Evolutionary conservation across 2,329 filamentous ascomycete species (phyloP).

Genomic region (Colletotrichum endophyticum): DNA sequence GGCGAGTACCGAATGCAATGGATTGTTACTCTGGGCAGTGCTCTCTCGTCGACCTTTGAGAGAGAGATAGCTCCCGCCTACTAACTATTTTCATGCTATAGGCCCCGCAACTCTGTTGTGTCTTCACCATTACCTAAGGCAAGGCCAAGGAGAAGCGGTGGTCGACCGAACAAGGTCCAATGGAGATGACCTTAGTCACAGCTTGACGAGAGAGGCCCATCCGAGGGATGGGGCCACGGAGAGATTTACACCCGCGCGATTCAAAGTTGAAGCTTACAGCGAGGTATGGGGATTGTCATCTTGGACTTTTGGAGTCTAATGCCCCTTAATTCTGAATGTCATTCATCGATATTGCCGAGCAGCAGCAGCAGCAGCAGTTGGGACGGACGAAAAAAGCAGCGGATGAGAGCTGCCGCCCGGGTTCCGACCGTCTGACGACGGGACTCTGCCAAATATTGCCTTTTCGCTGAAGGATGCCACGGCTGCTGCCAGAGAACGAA

Average conservation of each 20-base stretch:
- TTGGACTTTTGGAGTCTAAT: background rate
- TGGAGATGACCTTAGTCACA: slow-evolving; percentile 1
- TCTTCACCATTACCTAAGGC: slow-evolving; percentile 11
- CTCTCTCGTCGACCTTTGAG: background rate
- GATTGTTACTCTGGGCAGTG: slow-evolving; percentile 13
- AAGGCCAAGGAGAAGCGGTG: background rate
- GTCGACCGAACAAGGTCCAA: background rate
- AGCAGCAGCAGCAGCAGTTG: background rate
- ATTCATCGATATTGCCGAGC: background rate
- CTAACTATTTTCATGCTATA: background rate
- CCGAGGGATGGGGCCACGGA: background rate
- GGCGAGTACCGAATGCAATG: background rate
- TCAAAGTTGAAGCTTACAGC: background rate
- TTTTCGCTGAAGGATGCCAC: background rate
- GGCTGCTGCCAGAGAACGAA: background rate
- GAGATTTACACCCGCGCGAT: background rate
- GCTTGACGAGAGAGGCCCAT: background rate
- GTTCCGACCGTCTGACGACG: background rate
- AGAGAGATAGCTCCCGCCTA: background rate
- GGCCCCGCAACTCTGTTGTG: background rate
- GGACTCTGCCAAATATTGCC: background rate
- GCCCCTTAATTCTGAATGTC: background rate
- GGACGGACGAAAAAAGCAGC: slow-evolving; percentile 9
- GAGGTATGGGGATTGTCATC: background rate
- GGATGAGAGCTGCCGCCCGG: background rate